phyloP scores from a whole-genome alignment of 305 asterid species.

The Euphrasia arctica region DNA sequence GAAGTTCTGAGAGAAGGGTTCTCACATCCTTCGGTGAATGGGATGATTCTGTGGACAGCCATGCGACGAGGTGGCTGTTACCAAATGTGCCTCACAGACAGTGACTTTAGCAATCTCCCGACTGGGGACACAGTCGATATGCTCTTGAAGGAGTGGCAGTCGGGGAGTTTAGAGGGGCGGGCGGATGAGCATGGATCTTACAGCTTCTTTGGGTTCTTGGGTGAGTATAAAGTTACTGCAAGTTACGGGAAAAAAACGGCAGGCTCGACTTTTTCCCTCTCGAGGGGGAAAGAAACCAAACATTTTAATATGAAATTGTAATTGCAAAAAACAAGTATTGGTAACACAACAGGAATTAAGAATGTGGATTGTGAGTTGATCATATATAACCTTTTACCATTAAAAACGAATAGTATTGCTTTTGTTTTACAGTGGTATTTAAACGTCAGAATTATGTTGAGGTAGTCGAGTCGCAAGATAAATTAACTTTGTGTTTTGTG shows the following conservation, averaged over 20 bases:
- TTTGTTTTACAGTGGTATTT: too few relatives aligned
- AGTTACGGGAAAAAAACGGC: conserved; percentile 28
- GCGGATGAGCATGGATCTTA: conserved; percentile 59
- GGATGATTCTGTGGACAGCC: conserved; percentile 71
- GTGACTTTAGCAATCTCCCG: conserved; percentile 57
- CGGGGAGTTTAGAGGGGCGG: conserved; percentile 38
- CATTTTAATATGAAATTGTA: conserved; percentile 52
- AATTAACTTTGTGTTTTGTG: too few relatives aligned
- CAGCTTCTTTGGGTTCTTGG: conserved; percentile 61
- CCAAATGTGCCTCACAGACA: conserved; percentile 77
- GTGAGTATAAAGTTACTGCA: conserved; percentile 48
- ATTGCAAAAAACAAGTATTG: not conserved
- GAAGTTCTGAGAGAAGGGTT: conserved; percentile 67
- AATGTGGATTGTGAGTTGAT: too few relatives aligned
- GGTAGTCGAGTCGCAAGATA: too few relatives aligned
- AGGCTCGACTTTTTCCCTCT: conserved; percentile 43
- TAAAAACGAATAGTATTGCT: too few relatives aligned
- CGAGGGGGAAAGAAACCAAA: conserved; percentile 53
- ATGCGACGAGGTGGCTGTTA: conserved; percentile 61
- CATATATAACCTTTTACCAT: too few relatives aligned
- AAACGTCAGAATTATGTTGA: too few relatives aligned
- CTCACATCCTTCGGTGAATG: conserved; percentile 65
- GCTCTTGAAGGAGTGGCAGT: conserved; percentile 64
- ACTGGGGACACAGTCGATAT: conserved; percentile 61
- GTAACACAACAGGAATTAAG: too few relatives aligned